A percentile compares a stretch with the other conserved stretches of the same genome.
These are phyloP conservation scores for Akanthomyces muscarius DNA, from an alignment of 2,329 filamentous ascomycete species.

Conservation along the genomic window DNA sequence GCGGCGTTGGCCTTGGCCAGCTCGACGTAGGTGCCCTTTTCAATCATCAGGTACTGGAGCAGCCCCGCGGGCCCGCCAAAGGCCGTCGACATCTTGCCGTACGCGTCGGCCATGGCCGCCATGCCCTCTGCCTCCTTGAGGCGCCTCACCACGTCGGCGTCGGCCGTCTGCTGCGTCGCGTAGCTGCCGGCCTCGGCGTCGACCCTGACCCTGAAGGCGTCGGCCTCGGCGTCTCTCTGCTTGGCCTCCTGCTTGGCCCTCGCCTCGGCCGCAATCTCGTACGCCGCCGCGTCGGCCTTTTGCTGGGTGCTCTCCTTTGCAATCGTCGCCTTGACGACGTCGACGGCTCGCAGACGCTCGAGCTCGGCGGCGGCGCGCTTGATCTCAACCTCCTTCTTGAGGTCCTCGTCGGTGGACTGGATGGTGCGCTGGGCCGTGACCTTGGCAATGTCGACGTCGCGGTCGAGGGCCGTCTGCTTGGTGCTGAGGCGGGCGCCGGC, in stretches of 20 bases:
- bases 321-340: constrained; percentile 69
- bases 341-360: constrained; percentile 70
- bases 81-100: constrained; percentile 64
- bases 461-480: constrained; percentile 66
- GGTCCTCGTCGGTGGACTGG: constrained; percentile 72
- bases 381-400: constrained; percentile 72
- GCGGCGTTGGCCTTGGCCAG: constrained; percentile 74
- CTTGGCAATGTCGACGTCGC: constrained; percentile 70
- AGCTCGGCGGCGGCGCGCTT: constrained; percentile 76
- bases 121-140: constrained; percentile 76
- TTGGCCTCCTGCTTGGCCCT: constrained; percentile 46
- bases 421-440: constrained; percentile 70
- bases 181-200: constrained; percentile 40
- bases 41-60: constrained; percentile 83
- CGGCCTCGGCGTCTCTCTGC: constrained; percentile 48
- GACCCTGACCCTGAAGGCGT: constrained; percentile 43
- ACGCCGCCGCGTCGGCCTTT: constrained; percentile 52
- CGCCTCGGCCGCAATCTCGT: constrained; percentile 54
- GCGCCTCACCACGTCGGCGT: constrained; percentile 55
- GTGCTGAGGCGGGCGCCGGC: constrained; percentile 75
- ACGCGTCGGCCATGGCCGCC: constrained; percentile 74
- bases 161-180: constrained; percentile 46
- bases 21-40: constrained; percentile 72
- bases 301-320: constrained; percentile 52
- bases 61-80: constrained; percentile 76